These are phyloP conservation scores for Bromus sterilis DNA, from an alignment of 176 grass and related monocot genomes.

Conservation along the genomic window DNA sequence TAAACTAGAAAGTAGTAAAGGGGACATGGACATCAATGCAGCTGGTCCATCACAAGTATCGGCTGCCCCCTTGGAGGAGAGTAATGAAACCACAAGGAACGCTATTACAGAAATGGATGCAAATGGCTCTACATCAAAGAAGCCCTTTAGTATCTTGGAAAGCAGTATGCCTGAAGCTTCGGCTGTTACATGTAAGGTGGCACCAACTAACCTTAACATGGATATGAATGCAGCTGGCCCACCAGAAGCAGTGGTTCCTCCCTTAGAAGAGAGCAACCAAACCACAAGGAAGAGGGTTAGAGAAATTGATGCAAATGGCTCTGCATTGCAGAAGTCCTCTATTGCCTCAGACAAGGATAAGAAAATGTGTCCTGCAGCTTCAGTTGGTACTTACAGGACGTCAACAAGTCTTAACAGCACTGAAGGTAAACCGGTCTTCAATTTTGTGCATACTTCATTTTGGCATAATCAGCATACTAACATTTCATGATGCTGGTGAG, in stretches of 20 bases:
- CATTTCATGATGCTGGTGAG: background rate
- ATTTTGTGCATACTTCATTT: background rate
- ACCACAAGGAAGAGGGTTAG: slow-evolving; percentile 19
- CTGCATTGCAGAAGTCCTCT: background rate
- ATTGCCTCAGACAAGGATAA: background rate
- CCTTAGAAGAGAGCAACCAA: background rate
- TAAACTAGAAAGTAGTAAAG: slow-evolving; percentile 17
- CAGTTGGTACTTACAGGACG: slow-evolving; percentile 2
- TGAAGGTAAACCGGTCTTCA: slow-evolving; percentile 11
- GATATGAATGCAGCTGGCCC: background rate
- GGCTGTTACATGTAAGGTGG: background rate
- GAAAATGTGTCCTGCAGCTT: background rate
- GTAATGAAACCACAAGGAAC: slow-evolving; percentile 5
- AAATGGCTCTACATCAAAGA: slow-evolving; percentile 9
- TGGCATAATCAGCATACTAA: slow-evolving; percentile 13
- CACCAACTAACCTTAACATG: background rate
- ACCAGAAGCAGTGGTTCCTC: background rate
- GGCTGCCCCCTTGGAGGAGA: background rate
- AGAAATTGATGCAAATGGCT: background rate
- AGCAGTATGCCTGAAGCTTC: background rate
- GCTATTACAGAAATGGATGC: background rate
- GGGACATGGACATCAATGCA: background rate
- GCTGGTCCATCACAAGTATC: background rate
- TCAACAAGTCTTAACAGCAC: background rate
- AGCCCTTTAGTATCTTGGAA: background rate